Base-by-base conservation (phyloP, 805 yeast species). In the Lipomyces mesembrius region DNA sequence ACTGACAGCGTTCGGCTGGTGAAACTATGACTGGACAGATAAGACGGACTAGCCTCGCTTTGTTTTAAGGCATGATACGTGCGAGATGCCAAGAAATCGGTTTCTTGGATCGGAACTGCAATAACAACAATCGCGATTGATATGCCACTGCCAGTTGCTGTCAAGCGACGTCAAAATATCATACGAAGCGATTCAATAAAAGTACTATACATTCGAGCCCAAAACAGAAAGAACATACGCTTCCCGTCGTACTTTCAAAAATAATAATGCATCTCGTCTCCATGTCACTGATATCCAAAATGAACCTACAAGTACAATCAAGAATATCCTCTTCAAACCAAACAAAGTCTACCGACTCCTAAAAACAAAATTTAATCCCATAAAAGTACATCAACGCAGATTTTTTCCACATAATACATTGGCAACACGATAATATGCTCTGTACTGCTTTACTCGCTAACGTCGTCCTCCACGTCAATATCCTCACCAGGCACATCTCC, bases 261-360 rank as follows among this genome's bases (percentile, higher is more conserved):
- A 35, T 1, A 35, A 35, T n/a, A n/a, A 43, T n/a, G 43, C 43
- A 37, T 37, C 3, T 37, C 17, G 14, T 37, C n/a, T 12, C 1
- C 43, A 12, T 12, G 17, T 12, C 17, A 12, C 6, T 14, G 43
- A 37, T 37, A 37, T 37, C 43, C 43, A 37, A 37, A n/a, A 43
- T n/a, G n/a, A 7, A 43, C 22, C 49, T 43, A 43, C 20, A 43
- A 43, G 14, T 43, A 43, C 49, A 43, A 43, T 17, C 49, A 43
- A n/a, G 20, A 17, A 7, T 43, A 37, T 17, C 49, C 22, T n/a
- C 22, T 43, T 43, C 49, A 43, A 43, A 8, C 49, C 22, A 43
- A 43, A 43, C 20, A 17, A 43, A 43, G 22, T 43, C 49, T 43
- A 43, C 49, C 49, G 49, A 43, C 49, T 43, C 49, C 49, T 43